Conservation (phyloP, 2,329 filamentous ascomycete genomes). For the Malbranchea cinnamomea region DNA sequence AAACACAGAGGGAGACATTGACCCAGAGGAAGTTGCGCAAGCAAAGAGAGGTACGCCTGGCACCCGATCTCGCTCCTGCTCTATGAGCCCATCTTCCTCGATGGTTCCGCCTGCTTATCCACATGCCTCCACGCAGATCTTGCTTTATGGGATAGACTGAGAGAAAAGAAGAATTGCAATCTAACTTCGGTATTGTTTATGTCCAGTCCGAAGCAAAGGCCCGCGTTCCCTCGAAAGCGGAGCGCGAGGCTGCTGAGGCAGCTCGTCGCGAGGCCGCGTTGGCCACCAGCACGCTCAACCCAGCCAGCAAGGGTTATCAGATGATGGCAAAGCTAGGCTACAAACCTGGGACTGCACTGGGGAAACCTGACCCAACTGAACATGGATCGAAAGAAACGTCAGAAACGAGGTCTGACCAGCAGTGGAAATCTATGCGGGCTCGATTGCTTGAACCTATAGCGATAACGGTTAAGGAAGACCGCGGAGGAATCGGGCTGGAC, state of each 20-base stretch:
- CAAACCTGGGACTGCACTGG: slow-evolving; percentile 57
- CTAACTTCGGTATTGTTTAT: slow-evolving; percentile 12
- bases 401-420: slow-evolving; percentile 17
- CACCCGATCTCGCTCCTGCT: slow-evolving; percentile 5
- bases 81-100: slow-evolving; percentile 3
- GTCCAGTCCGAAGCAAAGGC: slow-evolving; percentile 50
- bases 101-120: slow-evolving; percentile 43
- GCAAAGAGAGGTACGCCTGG: slow-evolving; percentile 32
- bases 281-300: slow-evolving; percentile 55
- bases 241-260: slow-evolving; percentile 60
- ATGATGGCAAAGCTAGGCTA: slow-evolving; percentile 99
- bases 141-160: not conserved
- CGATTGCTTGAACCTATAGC: slow-evolving; percentile 57
- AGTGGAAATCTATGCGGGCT: no score
- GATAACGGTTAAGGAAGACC: slow-evolving; percentile 61
- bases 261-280: slow-evolving; percentile 61
- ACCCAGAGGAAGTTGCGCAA: slow-evolving; percentile 43
- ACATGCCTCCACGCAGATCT: slow-evolving; percentile 29
- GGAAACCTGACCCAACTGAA: slow-evolving; percentile 38
- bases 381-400: slow-evolving; percentile 10
- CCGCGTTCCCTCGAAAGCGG: slow-evolving; percentile 58
- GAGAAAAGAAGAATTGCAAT: not conserved
- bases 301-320: slow-evolving; percentile 69
- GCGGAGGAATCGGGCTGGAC: slow-evolving; percentile 71
- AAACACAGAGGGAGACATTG: slow-evolving; percentile 40